A percentile compares a stretch with the other conserved stretches of the same genome.
Evolutionary conservation across 1,284 basidiomycete genomes (phyloP).

Genomic region (Apiotrichum mycotoxinovorans): DNA sequence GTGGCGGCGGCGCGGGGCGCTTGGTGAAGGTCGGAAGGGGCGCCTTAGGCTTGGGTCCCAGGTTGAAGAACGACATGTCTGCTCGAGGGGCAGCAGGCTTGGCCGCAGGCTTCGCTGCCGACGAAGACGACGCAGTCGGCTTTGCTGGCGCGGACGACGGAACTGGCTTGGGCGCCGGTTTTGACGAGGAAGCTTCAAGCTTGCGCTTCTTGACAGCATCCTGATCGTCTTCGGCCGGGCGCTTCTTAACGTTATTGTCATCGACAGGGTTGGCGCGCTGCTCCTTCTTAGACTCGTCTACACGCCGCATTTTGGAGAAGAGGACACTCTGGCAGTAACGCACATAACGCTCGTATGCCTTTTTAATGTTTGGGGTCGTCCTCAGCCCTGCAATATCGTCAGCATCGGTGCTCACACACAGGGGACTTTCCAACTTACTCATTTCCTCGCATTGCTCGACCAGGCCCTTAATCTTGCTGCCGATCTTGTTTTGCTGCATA

Average conservation of each 20-base stretch:
- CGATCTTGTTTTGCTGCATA: constrained; percentile 26
- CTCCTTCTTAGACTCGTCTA: constrained; percentile 7
- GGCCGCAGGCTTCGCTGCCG: background rate
- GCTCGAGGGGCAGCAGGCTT: constrained; percentile 3
- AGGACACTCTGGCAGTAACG: constrained; percentile 17
- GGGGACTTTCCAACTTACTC: constrained; percentile 10
- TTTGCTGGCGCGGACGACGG: background rate
- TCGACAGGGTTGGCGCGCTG: background rate
- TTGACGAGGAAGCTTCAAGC: no score
- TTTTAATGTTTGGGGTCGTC: constrained; percentile 16
- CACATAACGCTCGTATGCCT: constrained; percentile 22
- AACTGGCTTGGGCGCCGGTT: background rate
- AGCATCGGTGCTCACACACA: constrained; percentile 4
- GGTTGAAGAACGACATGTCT: constrained; percentile 37
- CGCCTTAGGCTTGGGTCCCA: constrained; percentile 22
- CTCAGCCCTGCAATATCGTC: constrained; percentile 2
- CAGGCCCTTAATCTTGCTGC: constrained; percentile 15
- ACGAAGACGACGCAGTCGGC: background rate
- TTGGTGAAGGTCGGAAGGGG: constrained; percentile 31
- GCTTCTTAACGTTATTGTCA: constrained; percentile 17
- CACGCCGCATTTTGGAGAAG: constrained; percentile 13
- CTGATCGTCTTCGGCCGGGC: no score
- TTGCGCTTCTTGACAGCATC: constrained; percentile 12
- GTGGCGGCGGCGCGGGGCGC: constrained; percentile 4
- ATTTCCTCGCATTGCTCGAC: constrained; percentile 16